Conservation (phyloP, 139 green algal species). For the Deuterostichococcus epilithicus region DNA sequence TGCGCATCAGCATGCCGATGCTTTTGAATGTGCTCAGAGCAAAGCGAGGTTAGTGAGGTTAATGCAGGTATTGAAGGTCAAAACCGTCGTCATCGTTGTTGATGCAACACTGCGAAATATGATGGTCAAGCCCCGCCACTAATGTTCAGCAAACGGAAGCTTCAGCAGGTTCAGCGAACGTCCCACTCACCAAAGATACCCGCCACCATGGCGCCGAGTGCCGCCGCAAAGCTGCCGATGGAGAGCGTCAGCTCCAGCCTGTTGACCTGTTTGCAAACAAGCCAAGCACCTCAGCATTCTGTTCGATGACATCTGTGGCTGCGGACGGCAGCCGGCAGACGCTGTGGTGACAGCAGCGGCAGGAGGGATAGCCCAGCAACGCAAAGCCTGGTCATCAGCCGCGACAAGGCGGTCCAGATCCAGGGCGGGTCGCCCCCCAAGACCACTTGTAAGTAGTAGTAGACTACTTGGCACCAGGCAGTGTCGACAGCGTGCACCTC, state of each 20-base stretch:
- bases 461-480: not conserved
- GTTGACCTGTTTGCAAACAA: constrained; percentile 62
- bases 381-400: too few relatives aligned
- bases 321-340: not conserved
- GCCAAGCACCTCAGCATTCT: not conserved
- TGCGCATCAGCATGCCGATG: not conserved
- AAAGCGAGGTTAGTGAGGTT: constrained; percentile 14
- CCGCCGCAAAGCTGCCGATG: constrained; percentile 86
- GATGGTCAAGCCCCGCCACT: too few relatives aligned
- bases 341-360: not conserved
- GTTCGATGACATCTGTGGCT: not conserved
- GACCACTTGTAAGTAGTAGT: not conserved
- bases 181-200: constrained; percentile 73
- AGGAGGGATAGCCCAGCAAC: not conserved
- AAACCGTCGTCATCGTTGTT: too few relatives aligned
- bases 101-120: too few relatives aligned
- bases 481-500: constrained; percentile 31
- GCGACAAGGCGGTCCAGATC: too few relatives aligned
- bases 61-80: too few relatives aligned
- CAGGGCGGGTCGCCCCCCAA: too few relatives aligned
- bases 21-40: not conserved
- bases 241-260: constrained; percentile 85
- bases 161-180: too few relatives aligned
- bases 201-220: constrained; percentile 79
- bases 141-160: too few relatives aligned